Conservation (phyloP, 495 filamentous ascomycete species). For the Xanthoparmelia taractica region DNA sequence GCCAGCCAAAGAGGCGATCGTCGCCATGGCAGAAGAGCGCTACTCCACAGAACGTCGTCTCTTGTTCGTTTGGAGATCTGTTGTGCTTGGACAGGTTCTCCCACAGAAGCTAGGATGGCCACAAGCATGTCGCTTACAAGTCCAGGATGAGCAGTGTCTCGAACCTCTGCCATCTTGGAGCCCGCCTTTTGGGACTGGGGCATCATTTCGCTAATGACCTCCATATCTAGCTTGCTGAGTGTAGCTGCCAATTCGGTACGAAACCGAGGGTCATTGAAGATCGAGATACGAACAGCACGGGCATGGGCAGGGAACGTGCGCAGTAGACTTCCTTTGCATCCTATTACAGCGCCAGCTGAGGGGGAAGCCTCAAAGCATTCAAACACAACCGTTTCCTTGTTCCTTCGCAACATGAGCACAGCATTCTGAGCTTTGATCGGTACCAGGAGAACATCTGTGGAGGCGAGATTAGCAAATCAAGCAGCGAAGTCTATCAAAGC, state of each 20-base stretch:
- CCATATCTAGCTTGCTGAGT: not conserved
- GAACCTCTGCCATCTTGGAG: not conserved
- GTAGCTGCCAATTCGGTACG: not conserved
- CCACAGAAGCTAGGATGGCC: not conserved
- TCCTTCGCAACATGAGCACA: not conserved
- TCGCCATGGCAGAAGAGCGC: not conserved
- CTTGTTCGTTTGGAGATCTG: not conserved
- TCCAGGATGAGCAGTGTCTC: not conserved
- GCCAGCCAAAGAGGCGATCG: not conserved
- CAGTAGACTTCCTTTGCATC: not conserved
- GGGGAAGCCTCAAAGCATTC: not conserved
- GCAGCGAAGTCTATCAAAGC: not conserved
- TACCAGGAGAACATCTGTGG: not conserved
- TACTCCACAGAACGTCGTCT: not conserved
- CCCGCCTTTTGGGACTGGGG: not conserved
- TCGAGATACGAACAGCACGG: not conserved
- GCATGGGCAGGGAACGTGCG: not conserved
- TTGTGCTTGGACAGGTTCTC: not conserved
- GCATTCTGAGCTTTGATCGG: slow-evolving; percentile 1
- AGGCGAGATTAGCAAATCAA: not conserved
- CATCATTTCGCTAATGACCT: not conserved
- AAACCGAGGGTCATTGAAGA: not conserved
- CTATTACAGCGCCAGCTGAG: not conserved
- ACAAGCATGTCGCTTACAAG: not conserved
- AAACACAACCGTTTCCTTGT: not conserved